A percentile compares a stretch with the other conserved stretches of the same genome.
These are phyloP conservation scores for Aspergillus bertholletiae DNA, from an alignment of 495 filamentous ascomycete species.

Conservation along the genomic window DNA sequence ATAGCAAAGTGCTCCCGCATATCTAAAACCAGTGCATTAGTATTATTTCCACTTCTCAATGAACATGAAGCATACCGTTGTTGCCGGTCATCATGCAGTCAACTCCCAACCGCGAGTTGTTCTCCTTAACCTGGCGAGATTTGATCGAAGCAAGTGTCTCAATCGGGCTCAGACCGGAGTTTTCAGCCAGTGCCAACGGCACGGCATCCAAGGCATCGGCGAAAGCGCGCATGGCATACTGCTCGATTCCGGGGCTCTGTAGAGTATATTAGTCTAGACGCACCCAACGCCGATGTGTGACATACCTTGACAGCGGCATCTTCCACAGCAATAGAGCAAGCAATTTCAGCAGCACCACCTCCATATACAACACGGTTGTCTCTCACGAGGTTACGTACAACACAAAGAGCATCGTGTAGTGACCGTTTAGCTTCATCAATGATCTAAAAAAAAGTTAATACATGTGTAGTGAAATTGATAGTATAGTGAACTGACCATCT, in stretches of 20 bases:
- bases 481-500: slow-evolving; percentile 70
- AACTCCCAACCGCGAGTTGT: slow-evolving; percentile 80
- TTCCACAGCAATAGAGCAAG: slow-evolving; percentile 93
- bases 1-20: slow-evolving; percentile 98
- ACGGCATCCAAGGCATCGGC: slow-evolving; percentile 91
- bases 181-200: slow-evolving; percentile 96
- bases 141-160: slow-evolving; percentile 93
- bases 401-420: slow-evolving; percentile 94
- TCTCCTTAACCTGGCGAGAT: slow-evolving; percentile 89
- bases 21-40: slow-evolving; percentile 43
- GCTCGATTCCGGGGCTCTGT: slow-evolving; percentile 87
- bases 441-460: slow-evolving; percentile 57
- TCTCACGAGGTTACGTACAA: slow-evolving; percentile 91
- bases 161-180: slow-evolving; percentile 93
- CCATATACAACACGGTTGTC: slow-evolving; percentile 99
- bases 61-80: slow-evolving; percentile 56
- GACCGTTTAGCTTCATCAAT: slow-evolving; percentile 99
- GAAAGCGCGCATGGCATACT: slow-evolving; percentile 98
- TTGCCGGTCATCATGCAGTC: slow-evolving; percentile 95
- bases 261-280: slow-evolving; percentile 4
- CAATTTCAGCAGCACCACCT: slow-evolving; percentile 95
- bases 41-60: not conserved
- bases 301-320: slow-evolving; percentile 83
- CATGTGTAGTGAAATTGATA: slow-evolving; percentile 2
- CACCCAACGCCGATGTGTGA: not conserved